Base-by-base conservation (phyloP, 805 yeast genomes). In the Yarrowia sp. region DNA sequence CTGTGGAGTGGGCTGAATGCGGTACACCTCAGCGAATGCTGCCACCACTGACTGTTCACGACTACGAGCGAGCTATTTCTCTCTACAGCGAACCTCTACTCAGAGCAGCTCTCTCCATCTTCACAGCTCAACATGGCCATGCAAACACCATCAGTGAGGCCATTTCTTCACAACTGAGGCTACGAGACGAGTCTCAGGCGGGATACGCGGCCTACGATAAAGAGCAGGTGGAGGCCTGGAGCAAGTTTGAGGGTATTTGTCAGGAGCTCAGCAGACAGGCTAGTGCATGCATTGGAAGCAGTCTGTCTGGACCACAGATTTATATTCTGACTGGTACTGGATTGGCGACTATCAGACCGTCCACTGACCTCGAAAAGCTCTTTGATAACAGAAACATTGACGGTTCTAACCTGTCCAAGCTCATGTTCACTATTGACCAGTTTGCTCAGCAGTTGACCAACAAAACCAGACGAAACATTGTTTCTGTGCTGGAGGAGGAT, bases 221-320 rank as follows among this genome's bases (percentile, higher is more conserved):
- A 47, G 61, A 55, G 17, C 47, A 55, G 61, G 28, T 41, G 3
- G 61, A 38, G 7, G 47, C 36, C 3, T 55, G 61, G 61, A 41
- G 47, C 61, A 55, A 55, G 47, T 55, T 55, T 41, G 61, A 55
- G 4, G 15, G 31, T 8, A 38, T 55, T 8, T 55, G 61, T 13
- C 61, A 55, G 61, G 61, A 55, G 28, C 47, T 55, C 33, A 39
- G 38, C 61, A n/a, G 47, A 28, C 47, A 55, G 42, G 61, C 47
- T 8, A 55, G 33, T 31, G 61, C 38, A 8, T 55, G 47, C 47
- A 55, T 55, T 14, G 61, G 31, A 8, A 41, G 38, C 47, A 55
- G 61, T 17, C 61, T 55, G 4, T 35, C 61, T 7, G 47, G 61
- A 6, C 9, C 61, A 5, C n/a, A 28, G 8, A 31, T 41, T 2